Evolutionary conservation across 148 eudicot genomes (phyloP).

Genomic region (Spergularia marina): DNA sequence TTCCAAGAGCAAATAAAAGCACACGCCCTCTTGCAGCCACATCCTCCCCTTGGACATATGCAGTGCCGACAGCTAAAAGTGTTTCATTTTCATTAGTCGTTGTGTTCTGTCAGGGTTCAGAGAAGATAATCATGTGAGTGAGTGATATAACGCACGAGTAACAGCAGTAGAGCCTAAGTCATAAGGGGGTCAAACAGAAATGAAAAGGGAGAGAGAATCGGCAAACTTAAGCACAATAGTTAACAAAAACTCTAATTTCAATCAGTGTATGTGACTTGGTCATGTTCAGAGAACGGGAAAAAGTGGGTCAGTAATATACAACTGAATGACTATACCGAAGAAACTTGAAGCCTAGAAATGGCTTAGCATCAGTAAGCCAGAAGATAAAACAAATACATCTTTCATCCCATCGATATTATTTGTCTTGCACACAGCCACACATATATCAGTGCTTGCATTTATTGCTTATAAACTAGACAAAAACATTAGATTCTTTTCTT

Average conservation of each 20-base stretch:
- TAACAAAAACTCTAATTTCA: not conserved
- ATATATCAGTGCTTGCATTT: too few species aligned
- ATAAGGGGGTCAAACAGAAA: not conserved
- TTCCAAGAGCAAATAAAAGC: conserved; percentile 78
- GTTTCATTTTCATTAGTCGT: conserved; percentile 83
- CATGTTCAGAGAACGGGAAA: not conserved
- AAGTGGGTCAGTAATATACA: not conserved
- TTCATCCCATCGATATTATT: too few species aligned
- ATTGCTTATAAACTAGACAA: too few species aligned
- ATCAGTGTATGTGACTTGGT: not conserved
- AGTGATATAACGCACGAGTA: not conserved
- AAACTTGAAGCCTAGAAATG: conserved; percentile 3
- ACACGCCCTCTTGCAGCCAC: conserved; percentile 98
- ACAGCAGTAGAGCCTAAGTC: not conserved
- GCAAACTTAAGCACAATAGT: not conserved
- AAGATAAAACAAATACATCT: not conserved
- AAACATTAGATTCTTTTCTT: too few species aligned
- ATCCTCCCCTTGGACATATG: conserved; percentile 98
- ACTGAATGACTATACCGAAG: not conserved
- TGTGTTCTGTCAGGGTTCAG: conserved; percentile 56
- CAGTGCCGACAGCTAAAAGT: conserved; percentile 92
- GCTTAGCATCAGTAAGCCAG: not conserved
- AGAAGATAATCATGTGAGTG: conserved; percentile 15
- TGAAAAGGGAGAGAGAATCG: not conserved
- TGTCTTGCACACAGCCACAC: too few species aligned